A percentile compares a stretch with the other conserved stretches of the same genome.
Evolutionary conservation across 768 basidiomycete genomes (phyloP).

Genomic region (Cubamyces sp.): DNA sequence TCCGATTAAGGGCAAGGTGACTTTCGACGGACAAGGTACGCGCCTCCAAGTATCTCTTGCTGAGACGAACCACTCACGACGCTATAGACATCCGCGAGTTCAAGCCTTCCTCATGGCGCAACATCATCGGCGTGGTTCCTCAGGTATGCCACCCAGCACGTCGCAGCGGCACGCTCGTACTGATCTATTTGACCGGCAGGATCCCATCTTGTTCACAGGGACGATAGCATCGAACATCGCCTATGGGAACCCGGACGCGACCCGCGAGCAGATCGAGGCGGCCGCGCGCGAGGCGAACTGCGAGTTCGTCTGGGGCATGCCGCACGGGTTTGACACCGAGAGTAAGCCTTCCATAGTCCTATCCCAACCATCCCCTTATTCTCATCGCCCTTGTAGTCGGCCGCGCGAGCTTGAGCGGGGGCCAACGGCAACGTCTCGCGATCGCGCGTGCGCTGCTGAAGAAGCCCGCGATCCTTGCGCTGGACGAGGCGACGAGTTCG

Average conservation of each 20-base stretch:
- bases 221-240: conserved; percentile 96
- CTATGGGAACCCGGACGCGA: conserved; percentile 77
- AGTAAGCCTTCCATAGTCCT: conserved; percentile 52
- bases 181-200: conserved; percentile 37
- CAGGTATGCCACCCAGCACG: conserved; percentile 47
- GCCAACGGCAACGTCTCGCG: conserved; percentile 80
- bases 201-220: conserved; percentile 88
- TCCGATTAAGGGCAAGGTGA: conserved; percentile 79
- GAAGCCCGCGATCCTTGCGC: conserved; percentile 83
- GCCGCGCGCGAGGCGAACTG: conserved; percentile 93
- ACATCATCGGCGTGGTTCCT: conserved; percentile 90
- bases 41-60: neutral
- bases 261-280: conserved; percentile 81
- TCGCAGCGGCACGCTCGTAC: neutral
- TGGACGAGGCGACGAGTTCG: conserved; percentile 91
- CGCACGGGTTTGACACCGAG: conserved; percentile 90
- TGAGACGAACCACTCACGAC: neutral
- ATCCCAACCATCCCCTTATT: neutral
- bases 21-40: conserved; percentile 85
- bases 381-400: conserved; percentile 50
- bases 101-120: conserved; percentile 83
- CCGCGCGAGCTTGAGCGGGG: conserved; percentile 71
- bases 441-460: conserved; percentile 88
- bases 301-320: conserved; percentile 95
- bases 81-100: conserved; percentile 83